Conservation (phyloP, 2,329 filamentous ascomycete species). For the Trichophyton verrucosum region DNA sequence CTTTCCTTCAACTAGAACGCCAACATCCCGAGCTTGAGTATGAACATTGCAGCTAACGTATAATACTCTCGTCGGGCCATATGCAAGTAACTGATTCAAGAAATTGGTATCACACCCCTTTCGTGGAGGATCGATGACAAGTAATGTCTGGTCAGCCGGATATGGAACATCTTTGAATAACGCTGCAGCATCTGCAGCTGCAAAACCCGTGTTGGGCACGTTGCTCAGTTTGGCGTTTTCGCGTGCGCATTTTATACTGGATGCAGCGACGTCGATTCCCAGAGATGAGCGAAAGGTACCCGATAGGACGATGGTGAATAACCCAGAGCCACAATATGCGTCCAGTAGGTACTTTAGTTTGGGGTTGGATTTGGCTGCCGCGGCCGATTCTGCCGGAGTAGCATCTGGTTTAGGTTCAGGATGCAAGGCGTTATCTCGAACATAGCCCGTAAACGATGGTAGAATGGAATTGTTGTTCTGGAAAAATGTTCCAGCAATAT, state of each 20-base stretch:
- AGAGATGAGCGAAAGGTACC: constrained; percentile 65
- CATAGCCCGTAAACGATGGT: constrained; percentile 70
- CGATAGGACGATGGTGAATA: constrained; percentile 91
- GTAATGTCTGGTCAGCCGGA: constrained; percentile 67
- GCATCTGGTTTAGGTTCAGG: constrained; percentile 19
- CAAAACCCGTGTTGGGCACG: constrained; percentile 65
- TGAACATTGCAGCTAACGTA: constrained; percentile 98
- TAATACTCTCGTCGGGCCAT: constrained; percentile 65
- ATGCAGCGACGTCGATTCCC: constrained; percentile 77
- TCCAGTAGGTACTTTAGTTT: constrained; percentile 80
- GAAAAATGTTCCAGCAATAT: constrained; percentile 90
- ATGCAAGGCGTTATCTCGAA: constrained; percentile 64
- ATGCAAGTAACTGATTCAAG: constrained; percentile 64
- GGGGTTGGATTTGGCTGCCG: constrained; percentile 22
- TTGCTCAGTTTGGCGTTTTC: constrained; percentile 68
- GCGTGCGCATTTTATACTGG: constrained; percentile 66
- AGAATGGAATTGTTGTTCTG: constrained; percentile 99
- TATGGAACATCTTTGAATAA: constrained; percentile 69
- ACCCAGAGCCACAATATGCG: constrained; percentile 91
- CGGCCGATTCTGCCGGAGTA: constrained; percentile 17
- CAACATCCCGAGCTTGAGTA: constrained; percentile 88
- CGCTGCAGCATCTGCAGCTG: constrained; percentile 72
- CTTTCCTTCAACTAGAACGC: constrained; percentile 63
- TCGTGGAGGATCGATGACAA: constrained; percentile 92
- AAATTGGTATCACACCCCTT: constrained; percentile 89